Evolutionary conservation across 139 green algal species (phyloP).

Genomic region (Desmodesmus armatus): DNA sequence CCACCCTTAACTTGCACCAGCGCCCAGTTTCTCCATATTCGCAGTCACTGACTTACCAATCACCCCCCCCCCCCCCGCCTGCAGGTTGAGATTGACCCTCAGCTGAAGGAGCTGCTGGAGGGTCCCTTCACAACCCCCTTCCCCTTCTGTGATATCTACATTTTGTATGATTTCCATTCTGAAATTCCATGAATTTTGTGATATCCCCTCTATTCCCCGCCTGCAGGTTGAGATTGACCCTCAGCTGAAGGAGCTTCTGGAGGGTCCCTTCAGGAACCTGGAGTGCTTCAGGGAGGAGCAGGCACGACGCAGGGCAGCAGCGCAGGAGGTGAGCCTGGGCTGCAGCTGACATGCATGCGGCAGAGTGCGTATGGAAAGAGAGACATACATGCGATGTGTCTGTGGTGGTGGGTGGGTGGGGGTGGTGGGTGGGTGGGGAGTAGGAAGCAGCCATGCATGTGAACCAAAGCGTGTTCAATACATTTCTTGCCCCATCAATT

Average conservation of each 20-base stretch:
- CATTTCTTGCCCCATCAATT: not conserved
- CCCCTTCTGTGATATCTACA: constrained; percentile 69
- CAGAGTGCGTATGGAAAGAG: not conserved
- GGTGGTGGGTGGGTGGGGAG: not conserved
- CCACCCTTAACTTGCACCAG: too few species aligned
- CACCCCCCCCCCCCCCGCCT: too few species aligned
- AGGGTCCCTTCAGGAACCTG: constrained; percentile 74
- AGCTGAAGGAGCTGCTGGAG: constrained; percentile 80
- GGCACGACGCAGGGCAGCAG: constrained; percentile 8
- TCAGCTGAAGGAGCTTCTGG: constrained; percentile 79
- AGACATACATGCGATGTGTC: not conserved
- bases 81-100: constrained; percentile 41
- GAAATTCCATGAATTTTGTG: not conserved
- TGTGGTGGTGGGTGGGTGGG: not conserved
- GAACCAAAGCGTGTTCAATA: not conserved
- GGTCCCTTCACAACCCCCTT: constrained; percentile 78
- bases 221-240: constrained; percentile 32
- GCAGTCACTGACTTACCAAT: too few species aligned
- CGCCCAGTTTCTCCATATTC: too few species aligned
- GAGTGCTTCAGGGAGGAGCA: constrained; percentile 79
- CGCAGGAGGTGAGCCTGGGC: not conserved
- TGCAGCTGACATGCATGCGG: not conserved
- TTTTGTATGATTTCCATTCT: not conserved
- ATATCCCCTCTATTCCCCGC: too few species aligned
- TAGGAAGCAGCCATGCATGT: not conserved